These are phyloP conservation scores for Russula foetens DNA, from an alignment of 768 basidiomycete genomes.

Conservation along the genomic window DNA sequence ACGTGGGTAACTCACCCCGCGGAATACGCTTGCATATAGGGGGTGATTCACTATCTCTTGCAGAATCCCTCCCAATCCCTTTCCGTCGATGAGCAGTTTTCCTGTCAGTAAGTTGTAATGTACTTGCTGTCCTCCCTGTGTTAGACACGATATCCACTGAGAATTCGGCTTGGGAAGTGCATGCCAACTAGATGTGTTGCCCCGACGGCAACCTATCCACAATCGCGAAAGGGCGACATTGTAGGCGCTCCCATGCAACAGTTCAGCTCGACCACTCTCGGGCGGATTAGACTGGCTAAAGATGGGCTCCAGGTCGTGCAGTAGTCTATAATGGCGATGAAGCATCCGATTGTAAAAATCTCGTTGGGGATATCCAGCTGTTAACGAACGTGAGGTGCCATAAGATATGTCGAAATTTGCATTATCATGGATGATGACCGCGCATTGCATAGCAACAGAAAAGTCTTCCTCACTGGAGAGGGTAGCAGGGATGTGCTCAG, in stretches of 20 bases:
- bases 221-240: background rate
- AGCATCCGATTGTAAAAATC: background rate
- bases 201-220: background rate
- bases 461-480: background rate
- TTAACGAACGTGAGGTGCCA: no score
- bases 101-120: background rate
- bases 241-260: background rate
- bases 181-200: background rate
- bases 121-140: background rate
- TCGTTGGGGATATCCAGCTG: background rate
- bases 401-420: background rate
- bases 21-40: background rate
- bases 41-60: background rate
- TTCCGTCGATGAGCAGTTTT: background rate
- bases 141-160: conserved; percentile 1
- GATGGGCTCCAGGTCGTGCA: background rate
- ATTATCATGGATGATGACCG: conserved; percentile 2
- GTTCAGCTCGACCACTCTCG: background rate
- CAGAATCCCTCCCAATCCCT: background rate
- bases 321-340: background rate
- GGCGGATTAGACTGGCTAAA: background rate
- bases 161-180: background rate
- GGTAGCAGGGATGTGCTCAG: background rate
- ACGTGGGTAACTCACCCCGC: background rate
- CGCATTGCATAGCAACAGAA: conserved; percentile 3